Conservation (phyloP, 164 flowering plant species). For the Aristolochia fimbriata region DNA sequence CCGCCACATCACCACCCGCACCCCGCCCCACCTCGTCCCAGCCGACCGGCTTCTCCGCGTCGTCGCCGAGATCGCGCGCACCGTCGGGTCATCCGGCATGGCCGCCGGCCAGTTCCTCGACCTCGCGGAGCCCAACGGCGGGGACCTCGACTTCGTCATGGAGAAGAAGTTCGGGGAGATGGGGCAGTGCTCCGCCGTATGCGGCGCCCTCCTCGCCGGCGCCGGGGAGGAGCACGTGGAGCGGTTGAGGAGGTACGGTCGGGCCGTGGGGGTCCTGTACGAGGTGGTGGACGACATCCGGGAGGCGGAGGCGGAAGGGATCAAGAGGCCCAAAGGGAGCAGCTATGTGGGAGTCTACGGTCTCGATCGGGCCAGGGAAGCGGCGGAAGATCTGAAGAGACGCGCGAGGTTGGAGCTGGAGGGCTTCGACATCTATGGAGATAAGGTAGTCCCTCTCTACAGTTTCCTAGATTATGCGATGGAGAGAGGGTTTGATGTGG, state of each 20-base stretch:
- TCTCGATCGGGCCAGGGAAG: conserved; percentile 54
- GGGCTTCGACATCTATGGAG: conserved; percentile 53
- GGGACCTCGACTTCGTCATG: conserved; percentile 50
- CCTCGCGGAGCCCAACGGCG: conserved; percentile 27
- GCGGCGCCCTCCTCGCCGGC: conserved; percentile 78
- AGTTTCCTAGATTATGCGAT: conserved; percentile 88
- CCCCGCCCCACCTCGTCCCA: conserved; percentile 59
- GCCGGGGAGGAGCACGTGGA: conserved; percentile 62
- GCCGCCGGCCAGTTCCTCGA: conserved; percentile 88
- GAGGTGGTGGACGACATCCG: conserved; percentile 69
- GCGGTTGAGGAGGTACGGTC: conserved; percentile 62
- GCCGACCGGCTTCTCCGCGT: conserved; percentile 60
- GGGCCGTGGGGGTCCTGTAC: conserved; percentile 81
- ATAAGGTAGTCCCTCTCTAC: conserved; percentile 52
- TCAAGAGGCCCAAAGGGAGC: conserved; percentile 21
- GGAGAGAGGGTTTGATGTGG: conserved; percentile 54
- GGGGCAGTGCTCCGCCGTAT: conserved; percentile 87
- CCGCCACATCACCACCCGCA: conserved; percentile 71
- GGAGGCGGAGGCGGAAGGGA: conserved; percentile 21
- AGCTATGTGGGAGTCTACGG: conserved; percentile 63
- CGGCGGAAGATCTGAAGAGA: conserved; percentile 51
- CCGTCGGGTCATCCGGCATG: conserved; percentile 96
- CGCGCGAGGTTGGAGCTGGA: conserved; percentile 64
- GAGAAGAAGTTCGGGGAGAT: conserved; percentile 90
- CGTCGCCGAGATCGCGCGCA: conserved; percentile 69